These are phyloP conservation scores for Tolypocladium sp. DNA, from an alignment of 2,329 filamentous ascomycete species.

Conservation along the genomic window DNA sequence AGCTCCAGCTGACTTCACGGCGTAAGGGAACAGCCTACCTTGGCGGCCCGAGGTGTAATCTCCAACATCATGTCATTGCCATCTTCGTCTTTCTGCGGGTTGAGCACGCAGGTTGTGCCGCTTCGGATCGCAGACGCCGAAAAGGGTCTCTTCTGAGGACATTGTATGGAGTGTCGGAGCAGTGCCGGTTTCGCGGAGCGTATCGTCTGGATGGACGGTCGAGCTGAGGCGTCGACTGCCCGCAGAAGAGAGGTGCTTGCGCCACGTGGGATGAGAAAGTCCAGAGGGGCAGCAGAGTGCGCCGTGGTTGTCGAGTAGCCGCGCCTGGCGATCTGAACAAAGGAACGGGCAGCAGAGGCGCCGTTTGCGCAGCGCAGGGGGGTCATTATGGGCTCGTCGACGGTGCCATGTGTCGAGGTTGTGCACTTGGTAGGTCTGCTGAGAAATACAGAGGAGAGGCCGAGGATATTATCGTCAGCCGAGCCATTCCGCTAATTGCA, in stretches of 20 bases:
- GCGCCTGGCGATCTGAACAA: constrained; percentile 30
- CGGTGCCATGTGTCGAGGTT: constrained; percentile 3
- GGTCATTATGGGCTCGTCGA: constrained; percentile 16
- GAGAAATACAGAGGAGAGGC: constrained; percentile 6
- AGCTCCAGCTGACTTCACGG: neutral
- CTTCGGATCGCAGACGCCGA: constrained; percentile 22
- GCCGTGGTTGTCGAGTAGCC: constrained; percentile 17
- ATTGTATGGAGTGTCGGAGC: neutral
- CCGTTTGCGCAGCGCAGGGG: constrained; percentile 28
- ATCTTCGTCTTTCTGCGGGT: constrained; percentile 72
- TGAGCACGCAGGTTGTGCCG: constrained; percentile 46
- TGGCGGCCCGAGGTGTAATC: constrained; percentile 75
- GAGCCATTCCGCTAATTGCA: neutral
- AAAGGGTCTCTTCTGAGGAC: constrained; percentile 20
- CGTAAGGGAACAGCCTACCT: constrained; percentile 38
- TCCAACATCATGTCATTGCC: constrained; percentile 77
- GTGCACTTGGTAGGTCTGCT: constrained; percentile 1
- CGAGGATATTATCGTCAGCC: neutral
- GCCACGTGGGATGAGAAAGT: constrained; percentile 29
- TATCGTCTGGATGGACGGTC: neutral
- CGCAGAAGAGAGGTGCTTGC: constrained; percentile 5
- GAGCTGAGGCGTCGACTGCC: neutral
- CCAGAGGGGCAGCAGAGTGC: constrained; percentile 18
- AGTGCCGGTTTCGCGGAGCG: neutral
- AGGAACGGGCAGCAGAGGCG: constrained; percentile 27